Conservation (phyloP, 2,329 filamentous ascomycete genomes). For the Metarhizium rileyi region DNA sequence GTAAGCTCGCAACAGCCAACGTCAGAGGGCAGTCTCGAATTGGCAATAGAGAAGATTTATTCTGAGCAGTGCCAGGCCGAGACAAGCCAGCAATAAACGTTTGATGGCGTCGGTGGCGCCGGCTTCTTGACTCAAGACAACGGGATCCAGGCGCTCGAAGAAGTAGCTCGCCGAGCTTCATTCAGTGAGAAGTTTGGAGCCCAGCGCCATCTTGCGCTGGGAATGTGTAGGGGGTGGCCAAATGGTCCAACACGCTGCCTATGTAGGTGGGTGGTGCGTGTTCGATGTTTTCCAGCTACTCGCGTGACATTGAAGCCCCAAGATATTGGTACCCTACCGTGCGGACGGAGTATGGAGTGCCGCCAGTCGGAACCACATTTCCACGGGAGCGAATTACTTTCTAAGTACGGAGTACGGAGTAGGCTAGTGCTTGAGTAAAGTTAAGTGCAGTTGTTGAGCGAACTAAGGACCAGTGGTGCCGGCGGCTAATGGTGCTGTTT, state of each 20-base stretch:
- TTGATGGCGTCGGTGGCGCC: conserved; percentile 2
- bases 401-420: no score
- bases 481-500: no score
- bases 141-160: neutral
- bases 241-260: no score
- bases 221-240: no score
- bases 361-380: neutral
- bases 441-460: no score
- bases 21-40: conserved; percentile 1
- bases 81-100: neutral
- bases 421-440: no score
- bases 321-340: neutral
- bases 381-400: no score
- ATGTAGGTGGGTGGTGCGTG: no score
- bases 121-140: conserved; percentile 2
- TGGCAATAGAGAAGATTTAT: neutral
- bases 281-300: no score
- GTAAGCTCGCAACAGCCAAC: neutral
- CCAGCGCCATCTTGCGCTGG: neutral
- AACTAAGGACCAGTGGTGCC: no score
- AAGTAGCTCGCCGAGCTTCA: neutral
- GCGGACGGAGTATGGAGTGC: neutral
- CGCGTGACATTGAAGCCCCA: neutral
- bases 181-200: neutral
- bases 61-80: neutral